Evolutionary conservation across 306 rosid genomes (phyloP), one percentile per base, ranked within the genome.

Genomic region (Erythrophleum fordii): DNA sequence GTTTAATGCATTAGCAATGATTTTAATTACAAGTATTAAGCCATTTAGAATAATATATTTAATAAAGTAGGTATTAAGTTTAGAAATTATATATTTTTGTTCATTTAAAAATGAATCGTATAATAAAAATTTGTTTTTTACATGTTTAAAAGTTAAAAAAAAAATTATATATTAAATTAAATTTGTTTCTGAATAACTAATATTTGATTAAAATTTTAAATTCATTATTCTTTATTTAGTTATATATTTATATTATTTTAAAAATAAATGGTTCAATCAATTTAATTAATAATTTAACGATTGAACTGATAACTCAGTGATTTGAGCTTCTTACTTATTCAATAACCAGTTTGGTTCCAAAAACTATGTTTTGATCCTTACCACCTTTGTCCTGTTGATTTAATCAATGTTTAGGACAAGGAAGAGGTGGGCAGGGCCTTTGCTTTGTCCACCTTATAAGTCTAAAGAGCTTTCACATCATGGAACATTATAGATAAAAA

Each of bases 341-440:
- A 16, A 4, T 14, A 16, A 4, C n/a, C 53, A 14, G 53, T 0
- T 17, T 3, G n/a, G n/a, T 17, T 16, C 14, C 8, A 16, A 48
- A 48, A 48, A 5, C 53, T 16, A 45, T 48, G 20, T 48, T 53
- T 53, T 53, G 68, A 67, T 79, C 29, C 61, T 75, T 75, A 17
- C 23, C 20, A 9, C 68, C 20, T 14, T 55, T 22, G 8, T 73
- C 17, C 80, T 45, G 20, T 59, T 59, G 55, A 59, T 35, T n/a
- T 17, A 45, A 73, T 46, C 58, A 25, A 46, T 44, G 39, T 16
- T 31, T 0, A 11, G 20, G 64, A 25, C 22, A 75, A 64, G 35
- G 26, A 23, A 56, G 23, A 11, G 16, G 62, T 56, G 29, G 62
- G 31, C 31, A 17, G 31, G 44, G 11, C 71, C 62, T 5, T 61